Evolutionary conservation across 2,329 filamentous ascomycete species (phyloP), one percentile per base, ranked within the genome.

Genomic region (Emergomyces pasteurianus): DNA sequence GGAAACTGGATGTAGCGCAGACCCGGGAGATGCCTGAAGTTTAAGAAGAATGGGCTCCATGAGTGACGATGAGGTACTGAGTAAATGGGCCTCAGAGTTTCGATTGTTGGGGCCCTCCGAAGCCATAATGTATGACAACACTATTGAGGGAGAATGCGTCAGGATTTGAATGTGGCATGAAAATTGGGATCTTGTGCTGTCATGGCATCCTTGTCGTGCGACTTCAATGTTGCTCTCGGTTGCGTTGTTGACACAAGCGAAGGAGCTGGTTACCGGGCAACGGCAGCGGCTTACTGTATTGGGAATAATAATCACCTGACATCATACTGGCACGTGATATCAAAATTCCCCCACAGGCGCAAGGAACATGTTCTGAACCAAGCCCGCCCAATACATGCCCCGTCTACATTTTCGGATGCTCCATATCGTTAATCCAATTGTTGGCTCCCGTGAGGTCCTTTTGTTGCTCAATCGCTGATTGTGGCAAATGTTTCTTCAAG

Each of bases 1-100:
- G n/a, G 78, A 78, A 5, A 79, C 63, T 58, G 76, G 76, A 60
- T 75, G 72, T 42, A 80, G 72, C 43, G 72, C 70, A 18, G 69
- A 71, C 60, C 73, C 67, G 43, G 72, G 68, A 7, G 64, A 63
- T 28, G 64, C 61, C 21, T 66, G 55, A 21, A 64, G 56, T 63
- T 63, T 67, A 64, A 69, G 68, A 56, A 12, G 43, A 46, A 43
- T 57, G 16, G 57, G 70, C 4, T 58, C 57, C 57, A 58, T 58
- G 31, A 23, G 42, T 26, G 42, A 58, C 12, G 57, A 36, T 38
- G 34, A 42, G 23, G 36, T 16, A 28, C 23, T 23, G 28, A 43
- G 50, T 34, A 18, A 9, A 57, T 26, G 38, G 23, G 23, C 1
- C 21, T 56, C 53, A 28, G 53, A 28, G 34, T 26, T 56, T 26